Base-by-base conservation (phyloP, 371 early-diverging fungal species). In the Saksenaea vasiformis region DNA sequence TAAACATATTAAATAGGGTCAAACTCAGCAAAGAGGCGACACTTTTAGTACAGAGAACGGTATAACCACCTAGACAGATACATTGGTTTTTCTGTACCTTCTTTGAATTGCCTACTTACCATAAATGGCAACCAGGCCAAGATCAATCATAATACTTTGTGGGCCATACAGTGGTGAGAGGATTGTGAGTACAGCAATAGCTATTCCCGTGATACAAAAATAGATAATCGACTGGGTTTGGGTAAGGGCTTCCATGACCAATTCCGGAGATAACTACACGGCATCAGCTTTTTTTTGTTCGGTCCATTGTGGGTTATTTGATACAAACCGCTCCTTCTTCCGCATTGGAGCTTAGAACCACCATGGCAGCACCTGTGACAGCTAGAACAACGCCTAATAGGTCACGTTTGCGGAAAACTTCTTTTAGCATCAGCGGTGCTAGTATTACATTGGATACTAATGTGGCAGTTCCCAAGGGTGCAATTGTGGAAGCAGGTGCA, bases 401-500 rank as follows among this genome's bases (percentile, higher is more conserved):
- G 64, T 91, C 92, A 31, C 86, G 78, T 1, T 69, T 76, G 38
- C 92, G 77, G 57, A 90, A 87, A 11, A 76, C 72, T 64, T 92
- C 92, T 35, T 86, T 84, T 19, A 92, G 64, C 78, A 90, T 85
- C 22, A 88, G 64, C 1, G 92, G 92, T 1, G 92, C 92, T 19
- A 92, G 62, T 27, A 91, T 85, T 13, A 88, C 90, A 71, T 92
- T 92, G 19, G 87, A 77, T 47, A 89, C 84, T 28, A 90, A 64
- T 3, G 89, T 85, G 3, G 91, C 89, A 0, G 93, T 92, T 27
- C 92, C 93, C 22, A 92, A 65, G 0, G 93, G 93, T n/a, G 93
- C 91, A 58, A 92, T 85, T 0, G 90, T 83, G 0, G 91, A 90
- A n/a, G 92, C 90, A 27, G 90, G 90, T 5, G 92, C 92, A 71